A percentile compares a stretch with the other conserved stretches of the same genome.
These are phyloP conservation scores for Oldenlandia corymbosa DNA, from an alignment of 257 asterid species.

Conservation along the genomic window DNA sequence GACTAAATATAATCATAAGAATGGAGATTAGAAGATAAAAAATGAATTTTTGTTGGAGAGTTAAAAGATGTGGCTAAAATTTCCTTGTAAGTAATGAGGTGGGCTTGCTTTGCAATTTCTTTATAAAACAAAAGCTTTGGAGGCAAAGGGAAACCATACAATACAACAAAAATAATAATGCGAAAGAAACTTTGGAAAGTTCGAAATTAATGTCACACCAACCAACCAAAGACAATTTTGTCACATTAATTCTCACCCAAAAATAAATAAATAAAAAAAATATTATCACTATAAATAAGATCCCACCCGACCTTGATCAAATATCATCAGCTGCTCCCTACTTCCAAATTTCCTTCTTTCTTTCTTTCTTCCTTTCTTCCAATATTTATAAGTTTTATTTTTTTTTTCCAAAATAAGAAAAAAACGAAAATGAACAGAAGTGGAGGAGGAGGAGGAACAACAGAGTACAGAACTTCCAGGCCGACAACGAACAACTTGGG, in stretches of 20 bases:
- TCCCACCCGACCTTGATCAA: neutral
- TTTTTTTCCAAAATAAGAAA: too few relatives aligned
- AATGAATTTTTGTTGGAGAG: too few relatives aligned
- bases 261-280: too few relatives aligned
- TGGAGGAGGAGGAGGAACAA: slow-evolving; percentile 21
- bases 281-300: too few relatives aligned
- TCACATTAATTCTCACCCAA: neutral
- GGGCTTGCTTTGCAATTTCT: too few relatives aligned
- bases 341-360: neutral
- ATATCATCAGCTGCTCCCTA: neutral
- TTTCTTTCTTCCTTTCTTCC: neutral
- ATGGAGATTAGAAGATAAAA: too few relatives aligned
- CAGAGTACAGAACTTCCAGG: slow-evolving; percentile 37
- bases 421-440: neutral
- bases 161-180: neutral
- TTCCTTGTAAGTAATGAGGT: too few relatives aligned
- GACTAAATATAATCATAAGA: too few relatives aligned
- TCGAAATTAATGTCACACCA: slow-evolving; percentile 28
- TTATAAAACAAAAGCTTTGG: neutral
- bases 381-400: too few relatives aligned
- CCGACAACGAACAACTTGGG: slow-evolving; percentile 16
- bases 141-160: neutral
- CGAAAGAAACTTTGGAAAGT: slow-evolving; percentile 11
- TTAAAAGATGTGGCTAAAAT: too few relatives aligned
- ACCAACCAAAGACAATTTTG: slow-evolving; percentile 16